Evolutionary conservation across 1,139 yeast genomes (phyloP).

Genomic region (Diutina scorzettiae): DNA sequence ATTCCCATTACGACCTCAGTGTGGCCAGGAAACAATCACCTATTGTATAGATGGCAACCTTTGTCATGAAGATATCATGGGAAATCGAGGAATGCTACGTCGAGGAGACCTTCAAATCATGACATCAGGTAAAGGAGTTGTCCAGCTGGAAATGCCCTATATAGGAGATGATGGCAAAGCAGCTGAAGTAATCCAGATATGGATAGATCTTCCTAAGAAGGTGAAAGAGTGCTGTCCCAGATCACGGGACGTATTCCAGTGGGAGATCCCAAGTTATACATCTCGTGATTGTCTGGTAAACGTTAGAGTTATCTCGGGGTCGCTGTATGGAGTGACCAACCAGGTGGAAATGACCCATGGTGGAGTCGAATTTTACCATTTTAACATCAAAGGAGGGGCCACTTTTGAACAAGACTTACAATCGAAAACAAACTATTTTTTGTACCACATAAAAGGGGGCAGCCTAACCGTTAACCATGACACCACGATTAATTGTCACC

Average conservation of each 20-base stretch:
- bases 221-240: constrained; percentile 64
- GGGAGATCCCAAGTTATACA: constrained; percentile 45
- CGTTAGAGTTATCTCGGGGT: constrained; percentile 71
- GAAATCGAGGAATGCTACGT: constrained; percentile 61
- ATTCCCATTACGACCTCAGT: constrained; percentile 88
- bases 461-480: constrained; percentile 34
- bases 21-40: constrained; percentile 85
- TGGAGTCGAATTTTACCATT: constrained; percentile 70
- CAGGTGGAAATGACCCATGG: constrained; percentile 71
- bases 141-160: constrained; percentile 79
- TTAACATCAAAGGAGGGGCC: constrained; percentile 57
- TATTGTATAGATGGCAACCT: constrained; percentile 61
- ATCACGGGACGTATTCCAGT: constrained; percentile 63
- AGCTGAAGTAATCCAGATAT: constrained; percentile 69
- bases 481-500: constrained; percentile 25
- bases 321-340: constrained; percentile 63
- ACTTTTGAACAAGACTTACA: constrained; percentile 51
- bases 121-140: constrained; percentile 89
- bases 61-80: constrained; percentile 90
- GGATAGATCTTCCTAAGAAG: constrained; percentile 79
- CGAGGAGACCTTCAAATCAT: constrained; percentile 89
- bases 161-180: constrained; percentile 41
- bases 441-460: constrained; percentile 58
- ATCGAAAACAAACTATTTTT: constrained; percentile 56
- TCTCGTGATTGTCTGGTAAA: constrained; percentile 44